Percentiles rank a stretch among this genome's conserved stretches.
These are phyloP conservation scores for Trypanosoma scelopori DNA, from an alignment of 208 protist genomes.

Conservation along the genomic window DNA sequence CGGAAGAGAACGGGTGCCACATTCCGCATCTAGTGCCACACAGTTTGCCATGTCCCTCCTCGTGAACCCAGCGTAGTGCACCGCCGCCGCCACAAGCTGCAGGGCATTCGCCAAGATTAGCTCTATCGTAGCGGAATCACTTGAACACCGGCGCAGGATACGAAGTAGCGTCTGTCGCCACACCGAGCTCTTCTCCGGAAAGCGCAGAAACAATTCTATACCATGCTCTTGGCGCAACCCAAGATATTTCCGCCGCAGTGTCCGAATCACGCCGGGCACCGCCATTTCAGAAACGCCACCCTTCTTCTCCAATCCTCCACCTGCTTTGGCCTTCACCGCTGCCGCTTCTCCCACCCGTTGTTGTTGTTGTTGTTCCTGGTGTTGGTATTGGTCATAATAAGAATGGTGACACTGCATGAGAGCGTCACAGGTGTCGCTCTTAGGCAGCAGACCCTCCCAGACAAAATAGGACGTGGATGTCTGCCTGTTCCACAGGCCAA, in stretches of 20 bases:
- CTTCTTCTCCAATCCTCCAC: background rate
- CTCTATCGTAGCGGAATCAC: constrained; percentile 28
- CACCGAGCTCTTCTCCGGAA: constrained; percentile 26
- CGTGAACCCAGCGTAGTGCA: constrained; percentile 44
- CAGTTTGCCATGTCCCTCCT: constrained; percentile 19
- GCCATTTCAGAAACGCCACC: background rate
- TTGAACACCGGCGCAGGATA: constrained; percentile 42
- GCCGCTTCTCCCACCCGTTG: background rate
- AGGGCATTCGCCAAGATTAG: constrained; percentile 74
- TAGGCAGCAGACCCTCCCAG: constrained; percentile 45
- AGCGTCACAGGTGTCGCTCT: background rate
- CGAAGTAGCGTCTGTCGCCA: constrained; percentile 58
- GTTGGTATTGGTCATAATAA: too few species aligned
- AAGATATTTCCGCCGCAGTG: constrained; percentile 44
- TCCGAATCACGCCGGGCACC: background rate
- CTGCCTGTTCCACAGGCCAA: constrained; percentile 29
- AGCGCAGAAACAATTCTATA: constrained; percentile 70
- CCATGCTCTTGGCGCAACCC: constrained; percentile 45
- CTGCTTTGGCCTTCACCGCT: constrained; percentile 2
- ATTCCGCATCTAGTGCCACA: background rate
- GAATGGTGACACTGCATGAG: too few species aligned
- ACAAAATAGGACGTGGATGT: constrained; percentile 28
- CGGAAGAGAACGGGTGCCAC: background rate
- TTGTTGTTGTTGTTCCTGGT: background rate
- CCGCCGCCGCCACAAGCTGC: constrained; percentile 40